Percentiles rank a stretch among this genome's conserved stretches.
These are phyloP conservation scores for Annona cherimola DNA, from an alignment of 164 flowering plant species.

Conservation along the genomic window DNA sequence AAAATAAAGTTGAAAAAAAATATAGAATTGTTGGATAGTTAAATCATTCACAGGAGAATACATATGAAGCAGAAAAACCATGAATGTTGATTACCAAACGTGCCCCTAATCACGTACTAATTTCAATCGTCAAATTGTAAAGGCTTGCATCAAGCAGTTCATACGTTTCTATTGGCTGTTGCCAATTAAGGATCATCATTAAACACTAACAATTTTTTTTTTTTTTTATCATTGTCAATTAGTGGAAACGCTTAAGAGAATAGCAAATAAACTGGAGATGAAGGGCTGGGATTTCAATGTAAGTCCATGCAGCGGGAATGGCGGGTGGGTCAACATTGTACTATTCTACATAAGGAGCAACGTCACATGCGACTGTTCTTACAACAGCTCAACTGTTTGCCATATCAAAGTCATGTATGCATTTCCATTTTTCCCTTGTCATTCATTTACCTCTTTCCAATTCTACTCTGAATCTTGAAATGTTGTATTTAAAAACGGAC, in stretches of 20 bases:
- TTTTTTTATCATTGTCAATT: background rate
- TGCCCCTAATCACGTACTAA: too few relatives aligned
- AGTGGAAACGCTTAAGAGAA: slow-evolving; percentile 17
- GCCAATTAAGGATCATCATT: background rate
- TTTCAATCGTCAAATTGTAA: too few relatives aligned
- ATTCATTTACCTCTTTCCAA: background rate
- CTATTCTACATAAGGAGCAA: slow-evolving; percentile 1
- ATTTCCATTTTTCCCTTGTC: background rate
- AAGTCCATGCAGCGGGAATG: slow-evolving; percentile 21
- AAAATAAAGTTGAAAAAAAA: too few relatives aligned
- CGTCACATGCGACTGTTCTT: slow-evolving; percentile 39
- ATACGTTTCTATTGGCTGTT: too few relatives aligned
- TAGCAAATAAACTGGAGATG: slow-evolving; percentile 19
- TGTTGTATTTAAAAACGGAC: too few relatives aligned
- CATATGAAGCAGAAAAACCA: too few relatives aligned
- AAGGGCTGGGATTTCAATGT: slow-evolving; percentile 21
- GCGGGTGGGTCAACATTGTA: background rate
- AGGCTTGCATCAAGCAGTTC: too few relatives aligned
- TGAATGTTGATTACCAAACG: too few relatives aligned
- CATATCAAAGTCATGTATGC: slow-evolving; percentile 23
- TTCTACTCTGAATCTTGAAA: background rate
- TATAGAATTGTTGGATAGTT: too few relatives aligned
- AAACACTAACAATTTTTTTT: background rate
- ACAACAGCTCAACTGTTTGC: slow-evolving; percentile 26
- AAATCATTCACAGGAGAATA: too few relatives aligned